Evolutionary conservation across 208 protist species (phyloP), one percentile per base, ranked within the genome.

Genomic region (Leishmania turanica): DNA sequence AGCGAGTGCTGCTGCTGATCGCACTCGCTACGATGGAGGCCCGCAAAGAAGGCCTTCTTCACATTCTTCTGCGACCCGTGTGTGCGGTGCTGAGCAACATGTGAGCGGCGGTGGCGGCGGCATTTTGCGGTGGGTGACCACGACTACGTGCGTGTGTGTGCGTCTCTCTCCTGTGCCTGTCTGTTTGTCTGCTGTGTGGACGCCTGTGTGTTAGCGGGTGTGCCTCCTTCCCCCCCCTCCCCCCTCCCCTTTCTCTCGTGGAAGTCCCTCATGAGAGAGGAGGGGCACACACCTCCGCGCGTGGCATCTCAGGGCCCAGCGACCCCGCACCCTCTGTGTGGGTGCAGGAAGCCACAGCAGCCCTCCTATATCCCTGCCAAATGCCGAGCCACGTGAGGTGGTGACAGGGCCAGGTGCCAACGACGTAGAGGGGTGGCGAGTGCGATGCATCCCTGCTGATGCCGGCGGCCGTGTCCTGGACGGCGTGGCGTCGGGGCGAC

Each of bases 1-100:
- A 96, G 60, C 81, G 85, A 15, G 83, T 93, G 42, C 69, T 96
- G 65, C 84, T 96, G 86, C 84, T 95, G 42, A 87, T 93, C 42
- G 89, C 91, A n/a, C 79, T 93, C 53, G 80, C 90, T 17, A 92
- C 92, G 37, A 96, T 96, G 92, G 86, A 90, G 79, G 91, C 92
- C 17, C 90, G 94, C 6, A 91, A 92, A 42, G 92, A 97, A 78
- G 94, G 91, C 1, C 75, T 97, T 62, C 83, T 97, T 27, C 81
- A 92, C 77, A 84, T 95, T 42, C 78, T 95, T 8, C 80, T 96
- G 24, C 79, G 94, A 34, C 88, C 89, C 11, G 80, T 95, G 40
- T 95, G 90, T 78, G 71, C 79, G 24, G 79, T 91, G 8, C 76
- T 96, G 31, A 92, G 78, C 58, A 93, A 96, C 80, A 88, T 93